Evolutionary conservation across 352 stramenopile species (phyloP).

Genomic region (Phytophthora vignae): DNA sequence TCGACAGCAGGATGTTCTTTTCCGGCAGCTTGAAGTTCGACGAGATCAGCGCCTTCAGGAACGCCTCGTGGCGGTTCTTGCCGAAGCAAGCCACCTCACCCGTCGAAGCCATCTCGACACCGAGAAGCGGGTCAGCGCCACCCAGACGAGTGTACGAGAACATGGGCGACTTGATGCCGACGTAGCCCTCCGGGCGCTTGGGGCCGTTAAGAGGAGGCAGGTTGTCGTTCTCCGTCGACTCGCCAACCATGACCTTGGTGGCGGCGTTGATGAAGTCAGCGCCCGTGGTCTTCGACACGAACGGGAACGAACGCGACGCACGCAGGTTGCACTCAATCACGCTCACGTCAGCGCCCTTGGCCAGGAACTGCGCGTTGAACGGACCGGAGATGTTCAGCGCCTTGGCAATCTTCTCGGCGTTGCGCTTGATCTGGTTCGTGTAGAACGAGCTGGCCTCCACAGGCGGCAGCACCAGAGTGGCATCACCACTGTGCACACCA

Average conservation of each 20-base stretch:
- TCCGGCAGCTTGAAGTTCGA: conserved; percentile 87
- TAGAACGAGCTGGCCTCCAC: conserved; percentile 98
- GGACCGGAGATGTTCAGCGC: conserved; percentile 98
- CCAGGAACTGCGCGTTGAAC: conserved; percentile 99
- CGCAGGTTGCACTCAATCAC: conserved; percentile 99
- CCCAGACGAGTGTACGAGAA: conserved; percentile 97
- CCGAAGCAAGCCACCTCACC: conserved; percentile 98
- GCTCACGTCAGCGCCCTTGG: conserved; percentile 98
- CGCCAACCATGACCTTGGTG: conserved; percentile 95
- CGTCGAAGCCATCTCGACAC: conserved; percentile 98
- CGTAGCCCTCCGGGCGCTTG: conserved; percentile 96
- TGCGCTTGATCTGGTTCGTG: conserved; percentile 97
- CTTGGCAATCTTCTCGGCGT: conserved; percentile 95
- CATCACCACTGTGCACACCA: conserved; percentile 99
- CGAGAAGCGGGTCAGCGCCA: conserved; percentile 94
- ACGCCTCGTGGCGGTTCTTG: conserved; percentile 96
- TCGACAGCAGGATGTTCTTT: conserved; percentile 92
- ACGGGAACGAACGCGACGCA: conserved; percentile 98
- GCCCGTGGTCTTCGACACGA: conserved; percentile 99
- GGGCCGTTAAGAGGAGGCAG: conserved; percentile 96
- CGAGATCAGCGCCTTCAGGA: conserved; percentile 92
- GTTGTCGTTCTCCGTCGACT: conserved; percentile 92
- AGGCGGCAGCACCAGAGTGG: conserved; percentile 97
- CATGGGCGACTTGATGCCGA: conserved; percentile 92
- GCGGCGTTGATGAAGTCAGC: conserved; percentile 99